These are phyloP conservation scores for Panicum miliaceum DNA, from an alignment of 176 grass and related monocot genomes.

Conservation along the genomic window DNA sequence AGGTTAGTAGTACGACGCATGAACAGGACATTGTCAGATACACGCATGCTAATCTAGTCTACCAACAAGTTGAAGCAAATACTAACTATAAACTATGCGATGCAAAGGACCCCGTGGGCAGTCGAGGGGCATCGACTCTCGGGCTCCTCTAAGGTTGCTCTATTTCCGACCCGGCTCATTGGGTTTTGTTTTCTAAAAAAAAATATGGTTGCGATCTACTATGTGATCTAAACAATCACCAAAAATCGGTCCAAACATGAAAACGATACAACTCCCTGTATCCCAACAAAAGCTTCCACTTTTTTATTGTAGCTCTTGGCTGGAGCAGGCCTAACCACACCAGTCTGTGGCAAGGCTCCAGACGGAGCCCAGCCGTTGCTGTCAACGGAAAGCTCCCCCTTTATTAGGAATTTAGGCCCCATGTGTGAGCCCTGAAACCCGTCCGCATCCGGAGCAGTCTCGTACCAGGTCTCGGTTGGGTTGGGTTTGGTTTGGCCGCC, in stretches of 20 bases:
- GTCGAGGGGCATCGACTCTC: not conserved
- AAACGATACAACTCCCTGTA: not conserved
- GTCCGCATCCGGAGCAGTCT: not conserved
- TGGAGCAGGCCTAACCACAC: not conserved
- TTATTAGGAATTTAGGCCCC: too few species aligned
- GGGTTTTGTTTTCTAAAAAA: too few species aligned
- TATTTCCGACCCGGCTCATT: not conserved
- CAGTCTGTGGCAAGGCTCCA: slow-evolving; percentile 8
- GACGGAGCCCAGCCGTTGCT: not conserved
- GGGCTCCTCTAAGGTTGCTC: not conserved
- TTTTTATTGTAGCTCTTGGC: not conserved
- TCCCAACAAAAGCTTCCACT: too few species aligned
- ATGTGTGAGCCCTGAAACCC: slow-evolving; percentile 32
- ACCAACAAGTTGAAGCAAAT: not conserved
- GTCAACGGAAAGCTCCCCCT: slow-evolving; percentile 16
- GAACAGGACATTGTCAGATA: not conserved
- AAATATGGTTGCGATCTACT: too few species aligned
- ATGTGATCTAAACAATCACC: too few species aligned
- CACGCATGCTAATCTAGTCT: not conserved
- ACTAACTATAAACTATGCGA: slow-evolving; percentile 20
- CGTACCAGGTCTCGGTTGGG: too few species aligned
- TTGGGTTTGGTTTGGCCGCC: not conserved
- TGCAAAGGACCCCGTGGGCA: not conserved
- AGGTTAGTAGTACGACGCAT: not conserved
- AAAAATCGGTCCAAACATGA: not conserved